Base-by-base conservation (phyloP, 2,329 filamentous ascomycete genomes). In the Aspergillus caelatus region DNA sequence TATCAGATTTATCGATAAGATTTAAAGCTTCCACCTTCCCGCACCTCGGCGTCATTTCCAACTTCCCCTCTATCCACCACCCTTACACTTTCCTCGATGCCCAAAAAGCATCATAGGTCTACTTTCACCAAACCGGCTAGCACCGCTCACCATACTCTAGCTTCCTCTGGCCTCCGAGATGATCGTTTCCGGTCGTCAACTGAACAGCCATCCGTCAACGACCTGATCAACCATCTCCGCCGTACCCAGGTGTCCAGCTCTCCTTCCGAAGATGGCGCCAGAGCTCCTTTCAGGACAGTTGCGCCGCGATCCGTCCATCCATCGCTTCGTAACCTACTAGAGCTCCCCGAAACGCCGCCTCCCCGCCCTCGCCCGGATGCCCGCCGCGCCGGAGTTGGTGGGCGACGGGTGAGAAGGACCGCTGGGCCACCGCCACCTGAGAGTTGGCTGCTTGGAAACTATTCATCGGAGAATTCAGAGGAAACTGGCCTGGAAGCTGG, bases 221-320 rank as follows among this genome's bases (percentile, higher is more conserved):
- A 82, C 62, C 71, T 83, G 64, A 81, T 83, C 63, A 72, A 75
- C 54, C 80, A 82, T 46, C 79, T 83, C 12, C 80, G 81, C 41
- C 78, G 77, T 45, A 78, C 78, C 1, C 80, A 82, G 64, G 67
- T 75, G 10, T 70, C 71, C 45, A 62, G 57, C 30, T 58, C 72
- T 30, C 32, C 67, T 21, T 32, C 58, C 11, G 68, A 70, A 1
- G 70, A 71, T 46, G 66, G 64, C 11, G 28, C 65, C 10, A 50
- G 67, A 21, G 67, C 54, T 32, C 62, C 66, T 8, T 57, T 68
- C 7, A 65, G 63, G 45, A 66, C 73, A 53, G 62, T 72, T 2
- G 63, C 72, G 1, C 68, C 75, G 12, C 72, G 75, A 52, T 81
- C 81, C 0, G 74, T 83, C 4, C 82, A 81, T 64, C 82, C 82